phyloP scores from a whole-genome alignment of 2,329 filamentous ascomycete species.

The Fusarium transvaalense region DNA sequence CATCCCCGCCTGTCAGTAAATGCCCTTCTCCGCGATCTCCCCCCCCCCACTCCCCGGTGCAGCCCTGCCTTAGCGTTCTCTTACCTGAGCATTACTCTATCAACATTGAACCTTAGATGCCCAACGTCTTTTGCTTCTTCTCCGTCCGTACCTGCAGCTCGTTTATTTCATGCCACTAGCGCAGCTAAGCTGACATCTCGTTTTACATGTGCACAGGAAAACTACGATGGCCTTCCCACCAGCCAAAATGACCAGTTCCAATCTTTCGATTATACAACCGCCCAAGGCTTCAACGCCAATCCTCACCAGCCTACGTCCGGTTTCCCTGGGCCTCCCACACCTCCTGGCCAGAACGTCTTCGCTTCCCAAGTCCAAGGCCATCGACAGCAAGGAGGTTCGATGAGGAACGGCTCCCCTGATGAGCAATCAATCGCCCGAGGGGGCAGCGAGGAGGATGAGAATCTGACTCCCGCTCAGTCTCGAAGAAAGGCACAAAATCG shows the following conservation, averaged over 20 bases:
- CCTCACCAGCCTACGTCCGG: conserved; percentile 52
- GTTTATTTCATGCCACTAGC: conserved; percentile 25
- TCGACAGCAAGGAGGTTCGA: conserved; percentile 43
- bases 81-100: conserved; percentile 55
- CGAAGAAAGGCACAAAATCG: conserved; percentile 72
- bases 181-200: conserved; percentile 26
- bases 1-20: conserved; percentile 67
- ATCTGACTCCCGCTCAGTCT: conserved; percentile 68
- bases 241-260: conserved; percentile 60
- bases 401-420: conserved; percentile 48
- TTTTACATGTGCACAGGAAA: conserved; percentile 56
- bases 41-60: conserved; percentile 40
- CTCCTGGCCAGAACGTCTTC: conserved; percentile 58
- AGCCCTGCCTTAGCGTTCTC: conserved; percentile 49
- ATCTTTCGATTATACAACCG: conserved; percentile 57
- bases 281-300: conserved; percentile 55
- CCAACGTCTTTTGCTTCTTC: conserved; percentile 19
- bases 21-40: conserved; percentile 46
- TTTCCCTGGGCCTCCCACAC: conserved; percentile 63
- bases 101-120: conserved; percentile 35
- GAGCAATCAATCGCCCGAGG: conserved; percentile 51
- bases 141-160: conserved; percentile 30
- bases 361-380: conserved; percentile 44
- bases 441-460: conserved; percentile 68
- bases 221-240: conserved; percentile 61